Evolutionary conservation across 2,329 filamentous ascomycete species (phyloP).

Genomic region (Colletotrichum godetiae): DNA sequence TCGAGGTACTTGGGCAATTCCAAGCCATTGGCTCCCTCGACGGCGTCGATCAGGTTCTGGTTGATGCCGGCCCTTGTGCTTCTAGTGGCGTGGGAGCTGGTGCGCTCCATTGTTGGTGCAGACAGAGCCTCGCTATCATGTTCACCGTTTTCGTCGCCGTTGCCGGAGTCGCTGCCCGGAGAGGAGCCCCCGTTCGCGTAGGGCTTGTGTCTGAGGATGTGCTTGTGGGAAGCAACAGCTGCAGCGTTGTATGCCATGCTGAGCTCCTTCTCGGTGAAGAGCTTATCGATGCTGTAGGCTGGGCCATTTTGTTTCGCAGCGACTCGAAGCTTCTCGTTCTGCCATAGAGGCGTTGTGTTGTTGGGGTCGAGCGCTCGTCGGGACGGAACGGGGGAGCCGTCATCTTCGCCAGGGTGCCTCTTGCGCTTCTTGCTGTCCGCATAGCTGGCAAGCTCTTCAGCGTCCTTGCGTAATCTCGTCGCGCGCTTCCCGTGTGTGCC

Average conservation of each 20-base stretch:
- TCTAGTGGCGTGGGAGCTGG: slow-evolving; percentile 72
- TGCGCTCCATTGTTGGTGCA: slow-evolving; percentile 71
- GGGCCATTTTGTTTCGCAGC: slow-evolving; percentile 68
- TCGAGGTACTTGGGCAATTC: slow-evolving; percentile 69
- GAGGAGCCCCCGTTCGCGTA: slow-evolving; percentile 63
- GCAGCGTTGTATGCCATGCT: slow-evolving; percentile 73
- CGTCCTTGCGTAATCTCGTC: slow-evolving; percentile 69
- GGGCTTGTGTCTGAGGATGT: slow-evolving; percentile 67
- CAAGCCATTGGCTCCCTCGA: slow-evolving; percentile 70
- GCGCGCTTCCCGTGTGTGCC: slow-evolving; percentile 72
- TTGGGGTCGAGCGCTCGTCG: slow-evolving; percentile 66
- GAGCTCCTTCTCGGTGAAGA: slow-evolving; percentile 78
- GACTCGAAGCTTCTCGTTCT: slow-evolving; percentile 67
- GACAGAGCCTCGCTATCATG: slow-evolving; percentile 60
- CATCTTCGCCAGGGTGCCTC: slow-evolving; percentile 69
- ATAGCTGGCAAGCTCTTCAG: slow-evolving; percentile 67
- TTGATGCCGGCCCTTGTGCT: slow-evolving; percentile 68
- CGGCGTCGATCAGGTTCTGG: slow-evolving; percentile 68
- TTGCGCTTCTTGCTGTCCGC: slow-evolving; percentile 72
- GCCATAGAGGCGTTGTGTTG: slow-evolving; percentile 71
- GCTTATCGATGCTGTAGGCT: slow-evolving; percentile 74
- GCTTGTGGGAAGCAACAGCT: slow-evolving; percentile 71
- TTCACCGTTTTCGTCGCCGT: slow-evolving; percentile 62
- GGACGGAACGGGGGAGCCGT: slow-evolving; percentile 70
- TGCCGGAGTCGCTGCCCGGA: slow-evolving; percentile 65